A percentile compares a stretch with the other conserved stretches of the same genome.
These are phyloP conservation scores for Eimeria zaria DNA, from an alignment of 169 alveolate genomes.

Conservation along the genomic window DNA sequence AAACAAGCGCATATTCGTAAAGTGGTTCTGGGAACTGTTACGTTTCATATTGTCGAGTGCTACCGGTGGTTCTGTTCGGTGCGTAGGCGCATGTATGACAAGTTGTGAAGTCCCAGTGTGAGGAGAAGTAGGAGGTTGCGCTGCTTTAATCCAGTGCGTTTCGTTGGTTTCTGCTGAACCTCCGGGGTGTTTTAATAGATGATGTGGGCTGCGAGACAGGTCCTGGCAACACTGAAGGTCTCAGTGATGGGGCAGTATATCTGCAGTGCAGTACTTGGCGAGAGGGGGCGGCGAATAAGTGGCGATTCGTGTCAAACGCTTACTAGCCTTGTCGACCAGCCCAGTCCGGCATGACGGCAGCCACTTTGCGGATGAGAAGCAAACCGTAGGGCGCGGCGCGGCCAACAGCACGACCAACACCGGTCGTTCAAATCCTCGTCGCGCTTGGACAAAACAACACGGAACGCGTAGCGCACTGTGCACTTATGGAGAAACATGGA, in stretches of 20 bases:
- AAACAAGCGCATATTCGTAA: too few relatives aligned
- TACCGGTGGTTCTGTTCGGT: neutral
- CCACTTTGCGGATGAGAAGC: neutral
- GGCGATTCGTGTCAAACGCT: too few relatives aligned
- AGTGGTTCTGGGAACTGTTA: neutral
- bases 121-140: neutral
- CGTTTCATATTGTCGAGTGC: neutral
- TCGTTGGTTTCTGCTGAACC: neutral
- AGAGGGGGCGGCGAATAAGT: neutral
- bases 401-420: neutral
- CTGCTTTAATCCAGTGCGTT: neutral
- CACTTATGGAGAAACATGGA: neutral
- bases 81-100: neutral
- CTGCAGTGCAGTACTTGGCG: neutral
- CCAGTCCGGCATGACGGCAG: neutral
- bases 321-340: neutral
- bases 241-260: neutral
- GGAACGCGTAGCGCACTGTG: neutral
- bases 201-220: neutral
- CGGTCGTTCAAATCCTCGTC: neutral
- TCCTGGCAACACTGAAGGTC: neutral
- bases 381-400: neutral
- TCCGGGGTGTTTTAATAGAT: too few relatives aligned
- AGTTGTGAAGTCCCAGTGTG: neutral
- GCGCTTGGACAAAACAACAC: neutral